Evolutionary conservation across 1,284 basidiomycete genomes (phyloP), one percentile per base, ranked within the genome.

Genomic region (Rhodotorula sp.): DNA sequence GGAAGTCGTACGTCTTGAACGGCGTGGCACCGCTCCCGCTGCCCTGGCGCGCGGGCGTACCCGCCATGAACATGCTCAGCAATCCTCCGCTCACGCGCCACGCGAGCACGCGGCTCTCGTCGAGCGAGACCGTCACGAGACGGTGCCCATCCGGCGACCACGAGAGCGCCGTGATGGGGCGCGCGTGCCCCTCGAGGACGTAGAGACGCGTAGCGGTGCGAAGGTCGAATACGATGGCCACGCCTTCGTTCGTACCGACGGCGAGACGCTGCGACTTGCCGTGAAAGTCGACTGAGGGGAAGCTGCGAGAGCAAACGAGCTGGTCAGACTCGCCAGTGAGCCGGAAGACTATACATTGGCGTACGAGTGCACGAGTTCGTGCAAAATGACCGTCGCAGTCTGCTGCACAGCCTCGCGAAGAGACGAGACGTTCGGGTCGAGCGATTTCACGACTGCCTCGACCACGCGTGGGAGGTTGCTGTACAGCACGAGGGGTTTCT

Each of bases 171-270:
- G 90, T 87, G 10, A 93, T 87, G 0, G 87, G 84, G 76, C 88
- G 88, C 77, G 88, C 88, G 83, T 97, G 95, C 0, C 92, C 90
- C 78, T 98, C 95, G 14, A 99, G 87, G 0, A 99, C 92, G 80
- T 97, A 98, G 12, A 99, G 84, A 17, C 96, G 87, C 3, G 92
- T 97, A 0, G 93, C 94, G 0, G 94, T 94, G 82, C 97, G 97
- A 64, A 99, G 86, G 79, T 99, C 97, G 81, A 97, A 98, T 88
- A 98, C 93, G 76, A 98, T 88, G 48, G 80, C 78, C 8, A 81
- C 81, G 13, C 78, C 78, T 67, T 99, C 97, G 74, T 88, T 89
- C 0, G 96, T 97, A 0, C 97, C 97, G 0, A 98, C 94, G 0
- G 91, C 93, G 1, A 99, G 87, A 13, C 91, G 88, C 80, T 99